Conservation (phyloP, 768 basidiomycete species). For the Termitomyces sp. region DNA sequence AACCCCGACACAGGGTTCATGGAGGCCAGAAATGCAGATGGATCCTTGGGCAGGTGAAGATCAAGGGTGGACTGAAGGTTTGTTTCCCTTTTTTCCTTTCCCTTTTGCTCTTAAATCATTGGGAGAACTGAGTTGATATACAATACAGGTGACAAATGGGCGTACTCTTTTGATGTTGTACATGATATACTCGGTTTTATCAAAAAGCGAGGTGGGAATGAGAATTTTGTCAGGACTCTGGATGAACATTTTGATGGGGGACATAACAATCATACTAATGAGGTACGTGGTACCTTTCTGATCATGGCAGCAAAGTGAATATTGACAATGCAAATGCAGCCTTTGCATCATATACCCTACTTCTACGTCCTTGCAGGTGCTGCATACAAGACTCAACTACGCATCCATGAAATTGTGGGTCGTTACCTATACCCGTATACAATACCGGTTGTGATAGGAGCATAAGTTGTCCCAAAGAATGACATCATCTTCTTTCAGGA, state of each 20-base stretch:
- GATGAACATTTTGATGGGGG: slow-evolving; percentile 58
- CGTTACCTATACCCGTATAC: too few relatives aligned
- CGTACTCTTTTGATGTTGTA: slow-evolving; percentile 76
- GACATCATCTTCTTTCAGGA: too few relatives aligned
- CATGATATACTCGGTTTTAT: slow-evolving; percentile 67
- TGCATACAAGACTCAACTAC: slow-evolving; percentile 66
- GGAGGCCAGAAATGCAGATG: slow-evolving; percentile 70
- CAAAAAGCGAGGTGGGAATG: slow-evolving; percentile 59
- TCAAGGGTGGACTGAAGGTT: slow-evolving; percentile 80
- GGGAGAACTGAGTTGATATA: too few relatives aligned
- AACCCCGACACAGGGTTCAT: slow-evolving; percentile 74
- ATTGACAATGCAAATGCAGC: slow-evolving; percentile 38
- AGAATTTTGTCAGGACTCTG: slow-evolving; percentile 60
- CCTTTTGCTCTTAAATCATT: too few relatives aligned
- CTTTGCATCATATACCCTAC: slow-evolving; percentile 85
- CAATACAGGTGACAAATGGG: slow-evolving; percentile 50
- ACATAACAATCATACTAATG: slow-evolving; percentile 82
- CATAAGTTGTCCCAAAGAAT: too few relatives aligned
- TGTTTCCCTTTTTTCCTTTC: not conserved
- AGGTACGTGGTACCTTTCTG: slow-evolving; percentile 37
- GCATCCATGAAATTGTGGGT: slow-evolving; percentile 70
- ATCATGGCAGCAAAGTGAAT: too few relatives aligned
- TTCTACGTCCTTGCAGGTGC: slow-evolving; percentile 72
- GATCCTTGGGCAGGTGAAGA: slow-evolving; percentile 70
- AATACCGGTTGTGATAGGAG: too few relatives aligned